phyloP scores from a whole-genome alignment of 2,329 filamentous ascomycete species.

The Endothia cerciana region DNA sequence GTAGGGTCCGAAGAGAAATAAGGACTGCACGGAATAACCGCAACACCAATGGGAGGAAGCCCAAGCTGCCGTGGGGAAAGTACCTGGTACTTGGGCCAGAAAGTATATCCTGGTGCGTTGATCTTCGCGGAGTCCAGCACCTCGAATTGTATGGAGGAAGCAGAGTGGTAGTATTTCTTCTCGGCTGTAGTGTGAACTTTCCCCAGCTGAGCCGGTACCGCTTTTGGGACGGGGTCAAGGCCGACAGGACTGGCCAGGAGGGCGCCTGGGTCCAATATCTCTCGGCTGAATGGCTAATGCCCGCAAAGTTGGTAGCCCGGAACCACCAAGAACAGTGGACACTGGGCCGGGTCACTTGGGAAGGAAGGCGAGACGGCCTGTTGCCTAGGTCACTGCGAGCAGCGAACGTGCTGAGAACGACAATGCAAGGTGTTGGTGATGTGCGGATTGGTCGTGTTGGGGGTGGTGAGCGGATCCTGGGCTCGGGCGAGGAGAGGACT shows the following conservation, averaged over 20 bases:
- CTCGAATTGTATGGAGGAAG: constrained; percentile 42
- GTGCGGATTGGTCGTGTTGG: neutral
- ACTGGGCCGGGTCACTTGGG: neutral
- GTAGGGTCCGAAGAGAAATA: constrained; percentile 48
- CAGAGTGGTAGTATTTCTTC: constrained; percentile 32
- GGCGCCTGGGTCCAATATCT: constrained; percentile 44
- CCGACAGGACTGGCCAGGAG: constrained; percentile 40
- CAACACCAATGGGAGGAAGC: constrained; percentile 34
- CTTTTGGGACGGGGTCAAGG: constrained; percentile 25
- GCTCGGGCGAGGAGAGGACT: neutral
- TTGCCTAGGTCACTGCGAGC: neutral
- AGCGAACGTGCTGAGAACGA: neutral
- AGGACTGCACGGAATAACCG: constrained; percentile 45
- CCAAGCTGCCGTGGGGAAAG: constrained; percentile 32
- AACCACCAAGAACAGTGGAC: constrained; percentile 40
- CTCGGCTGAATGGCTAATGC: constrained; percentile 57
- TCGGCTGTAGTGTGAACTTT: constrained; percentile 21
- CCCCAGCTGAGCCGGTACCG: constrained; percentile 41
- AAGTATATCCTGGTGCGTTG: constrained; percentile 39
- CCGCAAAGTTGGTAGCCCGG: constrained; percentile 44
- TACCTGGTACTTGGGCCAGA: constrained; percentile 46
- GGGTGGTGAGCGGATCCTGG: neutral
- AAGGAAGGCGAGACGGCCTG: neutral
- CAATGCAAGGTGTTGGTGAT: neutral
- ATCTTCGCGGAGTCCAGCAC: constrained; percentile 41